Conservation (phyloP, 2,329 filamentous ascomycete species). For the Raffaelea ambrosiae region DNA sequence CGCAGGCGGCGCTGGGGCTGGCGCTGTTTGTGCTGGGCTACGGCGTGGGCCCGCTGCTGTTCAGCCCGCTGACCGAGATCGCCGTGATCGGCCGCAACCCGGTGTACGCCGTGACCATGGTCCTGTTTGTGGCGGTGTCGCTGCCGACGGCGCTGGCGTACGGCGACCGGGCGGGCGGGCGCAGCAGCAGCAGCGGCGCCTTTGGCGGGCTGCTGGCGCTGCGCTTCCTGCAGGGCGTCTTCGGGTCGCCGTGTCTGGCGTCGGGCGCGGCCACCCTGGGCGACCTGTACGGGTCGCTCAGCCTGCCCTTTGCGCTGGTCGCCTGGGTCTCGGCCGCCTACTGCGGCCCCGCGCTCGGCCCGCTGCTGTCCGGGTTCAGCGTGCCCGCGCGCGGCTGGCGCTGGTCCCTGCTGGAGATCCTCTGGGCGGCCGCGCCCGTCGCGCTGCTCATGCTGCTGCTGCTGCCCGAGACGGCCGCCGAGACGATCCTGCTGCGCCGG, state of each 20-base stretch:
- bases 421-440: conserved; percentile 27
- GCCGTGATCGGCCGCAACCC: conserved; percentile 31
- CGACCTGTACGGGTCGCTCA: conserved; percentile 48
- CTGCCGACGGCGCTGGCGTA: conserved; percentile 28
- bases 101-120: conserved; percentile 13
- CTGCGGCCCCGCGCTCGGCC: conserved; percentile 49
- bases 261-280: conserved; percentile 56
- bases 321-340: conserved; percentile 53
- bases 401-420: conserved; percentile 25
- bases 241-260: conserved; percentile 54
- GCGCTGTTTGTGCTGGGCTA: conserved; percentile 49
- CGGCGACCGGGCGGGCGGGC: conserved; percentile 8
- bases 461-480: conserved; percentile 31
- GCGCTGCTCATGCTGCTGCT: conserved; percentile 24
- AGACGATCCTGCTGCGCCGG: conserved; percentile 44
- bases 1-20: conserved; percentile 42
- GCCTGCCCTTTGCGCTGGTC: conserved; percentile 67
- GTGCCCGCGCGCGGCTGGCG: conserved; percentile 23
- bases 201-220: conserved; percentile 55
- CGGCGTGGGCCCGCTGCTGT: conserved; percentile 48
- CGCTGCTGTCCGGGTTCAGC: conserved; percentile 30
- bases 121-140: conserved; percentile 25
- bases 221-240: conserved; percentile 59
- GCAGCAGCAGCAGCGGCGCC: conserved; percentile 23
- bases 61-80: conserved; percentile 33